Evolutionary conservation across 768 basidiomycete species (phyloP), one percentile per base, ranked within the genome.

Genomic region (Amanita rimosa): DNA sequence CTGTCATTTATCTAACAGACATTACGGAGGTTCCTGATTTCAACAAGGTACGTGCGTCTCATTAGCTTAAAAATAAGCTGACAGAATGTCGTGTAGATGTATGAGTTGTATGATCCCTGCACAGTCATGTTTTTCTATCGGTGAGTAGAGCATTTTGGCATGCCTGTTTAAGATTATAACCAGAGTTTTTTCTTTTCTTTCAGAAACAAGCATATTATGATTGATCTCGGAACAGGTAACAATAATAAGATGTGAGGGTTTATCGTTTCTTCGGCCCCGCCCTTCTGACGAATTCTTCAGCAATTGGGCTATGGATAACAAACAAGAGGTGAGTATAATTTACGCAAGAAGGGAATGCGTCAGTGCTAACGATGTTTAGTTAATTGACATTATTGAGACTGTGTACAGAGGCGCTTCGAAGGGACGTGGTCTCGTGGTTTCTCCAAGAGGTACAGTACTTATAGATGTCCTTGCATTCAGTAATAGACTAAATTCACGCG

Each of bases 121-220:
- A 95, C 95, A 3, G 87, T 95, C 56, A 96, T 95, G 92, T 95
- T 96, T 74, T 95, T 96, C 71, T 96, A 95, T 67, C 83, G 92
- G 92, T 94, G 56, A 37, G 84, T 59, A 34, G 6, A 51, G 24
- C 47, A 35, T 0, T 43, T 33, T 8, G 14, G n/a, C n/a, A n/a
- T 10, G 51, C 13, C 11, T 8, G 9, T 17, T 33, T 3, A 17
- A 16, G 53, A 22, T 16, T 43, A 46, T 8, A 16, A 36, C 48
- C 44, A 10, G 29, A 9, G 13, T 10, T 17, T 8, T 11, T n/a
- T n/a, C n/a, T n/a, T n/a, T n/a, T n/a, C n/a, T n/a, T 27, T 0
- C 57, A 95, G 94, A 37, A 24, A 5, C 22, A 24, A 24, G 22
- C 22, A 24, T 5, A 24, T 24, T 5, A 24, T 24, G 22, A 24